phyloP scores from a whole-genome alignment of 495 filamentous ascomycete species.

The Chlorociboria aeruginascens region DNA sequence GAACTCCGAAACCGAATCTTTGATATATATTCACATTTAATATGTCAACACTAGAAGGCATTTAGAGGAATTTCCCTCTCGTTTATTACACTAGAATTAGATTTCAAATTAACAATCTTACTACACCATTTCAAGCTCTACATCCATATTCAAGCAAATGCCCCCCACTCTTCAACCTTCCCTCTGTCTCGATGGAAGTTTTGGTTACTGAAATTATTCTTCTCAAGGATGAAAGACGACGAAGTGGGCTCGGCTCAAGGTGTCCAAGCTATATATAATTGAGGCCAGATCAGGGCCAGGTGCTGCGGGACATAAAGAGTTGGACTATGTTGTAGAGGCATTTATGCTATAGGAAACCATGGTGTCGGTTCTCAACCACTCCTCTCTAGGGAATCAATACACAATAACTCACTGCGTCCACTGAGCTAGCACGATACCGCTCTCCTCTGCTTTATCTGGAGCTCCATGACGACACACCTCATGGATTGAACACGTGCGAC shows the following conservation, averaged over 20 bases:
- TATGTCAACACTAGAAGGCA: neutral
- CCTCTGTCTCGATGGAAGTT: too few relatives aligned
- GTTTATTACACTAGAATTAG: too few relatives aligned
- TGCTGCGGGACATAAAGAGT: neutral
- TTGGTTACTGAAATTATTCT: too few relatives aligned
- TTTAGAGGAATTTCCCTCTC: too few relatives aligned
- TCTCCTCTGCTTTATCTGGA: slow-evolving; percentile 39
- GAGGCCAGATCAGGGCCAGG: neutral
- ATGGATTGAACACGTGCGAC: slow-evolving; percentile 27
- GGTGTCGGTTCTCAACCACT: slow-evolving; percentile 29
- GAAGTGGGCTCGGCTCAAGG: too few relatives aligned
- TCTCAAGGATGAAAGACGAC: too few relatives aligned
- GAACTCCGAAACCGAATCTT: neutral
- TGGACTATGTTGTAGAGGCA: neutral
- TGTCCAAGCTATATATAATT: neutral
- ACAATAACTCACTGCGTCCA: slow-evolving; percentile 31
- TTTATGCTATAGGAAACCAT: slow-evolving; percentile 17
- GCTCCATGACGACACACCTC: slow-evolving; percentile 28
- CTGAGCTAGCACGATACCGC: slow-evolving; percentile 30
- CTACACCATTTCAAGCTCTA: too few relatives aligned
- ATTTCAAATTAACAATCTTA: too few relatives aligned
- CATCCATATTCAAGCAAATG: neutral
- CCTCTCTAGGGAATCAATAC: slow-evolving; percentile 43
- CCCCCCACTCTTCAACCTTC: neutral
- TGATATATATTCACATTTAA: neutral